These are phyloP conservation scores for Venturia oleaginea DNA, from an alignment of 2,329 filamentous ascomycete species.

Conservation along the genomic window DNA sequence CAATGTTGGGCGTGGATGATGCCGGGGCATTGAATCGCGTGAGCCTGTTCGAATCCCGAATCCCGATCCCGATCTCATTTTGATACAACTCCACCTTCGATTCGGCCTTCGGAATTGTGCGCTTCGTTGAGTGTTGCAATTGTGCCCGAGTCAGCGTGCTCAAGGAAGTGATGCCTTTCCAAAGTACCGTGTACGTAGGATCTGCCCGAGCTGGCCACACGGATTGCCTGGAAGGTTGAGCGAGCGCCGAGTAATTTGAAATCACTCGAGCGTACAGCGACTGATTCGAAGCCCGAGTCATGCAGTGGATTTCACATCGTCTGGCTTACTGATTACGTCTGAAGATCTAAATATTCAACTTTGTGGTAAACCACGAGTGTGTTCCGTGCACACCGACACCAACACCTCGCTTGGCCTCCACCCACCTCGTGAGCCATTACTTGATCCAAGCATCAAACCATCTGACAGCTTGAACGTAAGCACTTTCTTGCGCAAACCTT, in stretches of 20 bases:
- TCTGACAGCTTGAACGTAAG: conserved; percentile 25
- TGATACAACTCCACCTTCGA: no score
- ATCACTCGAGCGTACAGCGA: background rate
- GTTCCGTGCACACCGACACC: no score
- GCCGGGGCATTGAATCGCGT: background rate
- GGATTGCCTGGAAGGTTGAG: background rate
- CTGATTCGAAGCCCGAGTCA: no score
- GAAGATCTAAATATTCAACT: no score
- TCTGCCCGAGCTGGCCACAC: background rate
- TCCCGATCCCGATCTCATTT: no score
- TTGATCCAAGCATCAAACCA: conserved; percentile 26
- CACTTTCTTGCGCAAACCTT: conserved; percentile 26
- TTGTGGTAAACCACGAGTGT: no score
- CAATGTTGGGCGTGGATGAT: background rate
- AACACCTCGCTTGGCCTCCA: no score
- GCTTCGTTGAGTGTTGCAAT: no score
- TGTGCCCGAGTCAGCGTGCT: background rate
- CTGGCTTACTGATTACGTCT: no score
- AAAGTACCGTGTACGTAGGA: background rate
- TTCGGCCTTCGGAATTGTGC: no score
- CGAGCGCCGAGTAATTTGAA: background rate
- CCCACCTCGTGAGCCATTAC: background rate
- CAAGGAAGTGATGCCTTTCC: background rate
- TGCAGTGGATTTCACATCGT: no score
- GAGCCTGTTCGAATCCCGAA: no score